A percentile compares a stretch with the other conserved stretches of the same genome.
phyloP scores from a whole-genome alignment of 306 rosid species.

The Coriaria nepalensis region DNA sequence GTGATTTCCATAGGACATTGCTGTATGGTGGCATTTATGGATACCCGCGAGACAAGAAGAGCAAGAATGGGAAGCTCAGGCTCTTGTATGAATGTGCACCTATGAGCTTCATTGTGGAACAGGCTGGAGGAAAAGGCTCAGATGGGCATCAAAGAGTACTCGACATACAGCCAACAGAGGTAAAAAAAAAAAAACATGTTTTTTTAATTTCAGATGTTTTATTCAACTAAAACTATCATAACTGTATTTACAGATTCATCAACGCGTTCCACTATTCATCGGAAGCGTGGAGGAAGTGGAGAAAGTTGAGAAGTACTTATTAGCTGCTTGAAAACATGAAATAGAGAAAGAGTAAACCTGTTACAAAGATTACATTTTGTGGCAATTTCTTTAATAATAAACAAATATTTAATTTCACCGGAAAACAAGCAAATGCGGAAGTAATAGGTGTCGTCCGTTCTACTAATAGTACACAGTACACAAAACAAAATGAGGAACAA shows the following conservation, averaged over 20 bases:
- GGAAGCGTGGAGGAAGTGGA: slow-evolving; percentile 89
- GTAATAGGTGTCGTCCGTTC: too few species aligned
- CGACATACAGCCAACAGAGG: slow-evolving; percentile 76
- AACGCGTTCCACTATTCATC: slow-evolving; percentile 83
- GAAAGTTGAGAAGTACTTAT: slow-evolving; percentile 73
- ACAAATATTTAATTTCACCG: too few species aligned
- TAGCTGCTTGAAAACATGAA: slow-evolving; percentile 19
- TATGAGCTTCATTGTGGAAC: slow-evolving; percentile 94
- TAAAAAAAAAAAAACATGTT: too few species aligned
- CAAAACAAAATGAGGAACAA: too few species aligned
- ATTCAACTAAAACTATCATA: not conserved
- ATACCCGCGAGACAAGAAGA: slow-evolving; percentile 85
- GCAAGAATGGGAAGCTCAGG: slow-evolving; percentile 96
- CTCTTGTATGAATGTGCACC: slow-evolving; percentile 94
- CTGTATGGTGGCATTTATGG: slow-evolving; percentile 95
- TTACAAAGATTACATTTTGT: too few species aligned
- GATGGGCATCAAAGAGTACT: slow-evolving; percentile 81
- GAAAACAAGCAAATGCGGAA: too few species aligned
- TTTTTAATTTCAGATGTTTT: too few species aligned
- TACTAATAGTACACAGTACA: too few species aligned
- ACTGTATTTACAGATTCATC: slow-evolving; percentile 56
- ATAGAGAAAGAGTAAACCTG: too few species aligned
- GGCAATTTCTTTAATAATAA: too few species aligned
- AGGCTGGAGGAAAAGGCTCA: slow-evolving; percentile 97
- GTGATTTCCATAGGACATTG: slow-evolving; percentile 83